Conservation (phyloP, 768 basidiomycete species). For the Macrolepiota albuminosa region DNA sequence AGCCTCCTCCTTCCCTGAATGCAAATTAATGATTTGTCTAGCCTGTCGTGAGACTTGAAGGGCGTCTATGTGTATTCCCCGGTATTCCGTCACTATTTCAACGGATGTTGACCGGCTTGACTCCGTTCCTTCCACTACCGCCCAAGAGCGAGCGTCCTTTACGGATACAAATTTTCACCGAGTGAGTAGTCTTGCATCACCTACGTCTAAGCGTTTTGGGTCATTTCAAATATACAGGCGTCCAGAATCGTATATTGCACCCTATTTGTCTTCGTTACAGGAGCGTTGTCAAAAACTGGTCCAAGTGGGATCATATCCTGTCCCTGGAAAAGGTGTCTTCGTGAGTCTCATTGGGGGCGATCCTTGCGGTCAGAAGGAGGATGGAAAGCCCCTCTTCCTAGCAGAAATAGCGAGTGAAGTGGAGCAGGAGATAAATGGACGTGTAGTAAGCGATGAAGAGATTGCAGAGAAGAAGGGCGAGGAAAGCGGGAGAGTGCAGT, state of each 20-base stretch:
- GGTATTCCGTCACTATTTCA: constrained; percentile 86
- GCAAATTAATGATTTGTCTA: constrained; percentile 20
- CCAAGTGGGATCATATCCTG: constrained; percentile 77
- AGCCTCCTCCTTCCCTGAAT: not conserved
- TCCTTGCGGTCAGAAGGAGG: constrained; percentile 31
- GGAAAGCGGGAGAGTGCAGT: not conserved
- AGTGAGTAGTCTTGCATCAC: constrained; percentile 34
- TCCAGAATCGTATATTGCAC: constrained; percentile 79
- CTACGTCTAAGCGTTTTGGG: not conserved
- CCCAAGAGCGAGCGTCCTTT: constrained; percentile 68
- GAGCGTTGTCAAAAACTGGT: constrained; percentile 70
- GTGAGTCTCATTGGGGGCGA: constrained; percentile 65
- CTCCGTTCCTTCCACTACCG: constrained; percentile 75
- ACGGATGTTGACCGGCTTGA: constrained; percentile 70
- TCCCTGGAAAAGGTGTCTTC: constrained; percentile 59
- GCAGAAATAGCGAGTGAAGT: constrained; percentile 59
- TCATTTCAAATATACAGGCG: constrained; percentile 29
- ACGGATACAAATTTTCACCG: constrained; percentile 81
- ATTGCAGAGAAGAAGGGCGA: constrained; percentile 45
- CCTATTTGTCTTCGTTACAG: constrained; percentile 78
- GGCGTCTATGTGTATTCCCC: constrained; percentile 88
- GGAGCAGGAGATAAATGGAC: constrained; percentile 51
- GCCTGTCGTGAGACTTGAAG: constrained; percentile 83
- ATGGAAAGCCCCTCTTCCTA: constrained; percentile 44
- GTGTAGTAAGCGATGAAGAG: constrained; percentile 61